Evolutionary conservation across 2,329 filamentous ascomycete species (phyloP).

Genomic region (Talaromyces sp.): DNA sequence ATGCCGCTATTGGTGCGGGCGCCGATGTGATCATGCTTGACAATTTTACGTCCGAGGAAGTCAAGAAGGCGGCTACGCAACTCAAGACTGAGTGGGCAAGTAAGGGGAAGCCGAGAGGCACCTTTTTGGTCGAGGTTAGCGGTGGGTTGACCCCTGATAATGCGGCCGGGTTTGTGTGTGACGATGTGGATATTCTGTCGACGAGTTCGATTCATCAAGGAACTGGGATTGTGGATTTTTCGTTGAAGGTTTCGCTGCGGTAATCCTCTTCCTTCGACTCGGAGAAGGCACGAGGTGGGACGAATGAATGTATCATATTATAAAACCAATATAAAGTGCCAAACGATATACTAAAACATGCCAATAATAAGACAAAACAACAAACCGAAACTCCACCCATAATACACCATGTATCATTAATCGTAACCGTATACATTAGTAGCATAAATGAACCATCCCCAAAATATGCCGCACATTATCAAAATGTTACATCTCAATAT

Average conservation of each 20-base stretch:
- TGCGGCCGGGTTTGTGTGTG: constrained; percentile 67
- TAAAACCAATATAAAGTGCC: constrained; percentile 7
- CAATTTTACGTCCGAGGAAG: constrained; percentile 80
- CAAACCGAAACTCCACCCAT: constrained; percentile 3
- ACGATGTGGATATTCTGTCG: constrained; percentile 91
- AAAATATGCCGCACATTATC: not conserved
- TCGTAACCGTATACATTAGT: constrained; percentile 19
- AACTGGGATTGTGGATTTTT: constrained; percentile 90
- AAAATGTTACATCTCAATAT: constrained; percentile 34
- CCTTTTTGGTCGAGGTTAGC: constrained; percentile 86
- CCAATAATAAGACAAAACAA: not conserved
- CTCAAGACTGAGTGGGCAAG: constrained; percentile 77
- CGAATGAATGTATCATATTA: constrained; percentile 9
- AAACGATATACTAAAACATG: constrained; percentile 9
- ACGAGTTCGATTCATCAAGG: constrained; percentile 97
- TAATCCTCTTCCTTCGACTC: constrained; percentile 15
- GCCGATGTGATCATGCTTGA: constrained; percentile 97
- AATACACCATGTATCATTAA: constrained; percentile 1
- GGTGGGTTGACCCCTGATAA: constrained; percentile 85
- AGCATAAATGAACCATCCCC: not conserved
- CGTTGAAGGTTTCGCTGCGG: constrained; percentile 70
- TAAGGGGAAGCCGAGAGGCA: constrained; percentile 59
- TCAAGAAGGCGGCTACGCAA: constrained; percentile 68
- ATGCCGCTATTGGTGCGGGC: constrained; percentile 85
- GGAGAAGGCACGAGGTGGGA: not conserved